phyloP scores from a whole-genome alignment of 345 rosid species.

The Garcia nutans region DNA sequence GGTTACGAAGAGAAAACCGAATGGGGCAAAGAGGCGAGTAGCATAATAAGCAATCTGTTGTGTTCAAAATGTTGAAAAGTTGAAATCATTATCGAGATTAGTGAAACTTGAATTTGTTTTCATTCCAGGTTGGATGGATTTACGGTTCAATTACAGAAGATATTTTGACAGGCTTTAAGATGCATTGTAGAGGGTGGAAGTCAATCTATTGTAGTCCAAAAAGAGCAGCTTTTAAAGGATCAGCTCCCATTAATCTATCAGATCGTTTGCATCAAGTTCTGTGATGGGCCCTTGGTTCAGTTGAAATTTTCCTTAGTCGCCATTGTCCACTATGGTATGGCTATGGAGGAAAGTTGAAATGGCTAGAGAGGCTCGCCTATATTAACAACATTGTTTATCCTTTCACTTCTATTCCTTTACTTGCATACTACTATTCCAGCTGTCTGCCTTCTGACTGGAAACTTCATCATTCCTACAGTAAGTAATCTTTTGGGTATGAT shows the following conservation, averaged over 20 bases:
- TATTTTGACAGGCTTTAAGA: slow-evolving; percentile 84
- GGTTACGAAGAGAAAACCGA: slow-evolving; percentile 97
- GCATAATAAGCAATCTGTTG: neutral
- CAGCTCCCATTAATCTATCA: slow-evolving; percentile 93
- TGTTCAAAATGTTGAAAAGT: neutral
- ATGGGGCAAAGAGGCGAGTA: slow-evolving; percentile 94
- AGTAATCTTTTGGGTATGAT: slow-evolving; percentile 17
- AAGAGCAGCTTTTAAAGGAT: slow-evolving; percentile 87
- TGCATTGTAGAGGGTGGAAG: slow-evolving; percentile 99
- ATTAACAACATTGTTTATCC: slow-evolving; percentile 92
- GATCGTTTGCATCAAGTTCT: slow-evolving; percentile 92
- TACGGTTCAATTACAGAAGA: slow-evolving; percentile 94
- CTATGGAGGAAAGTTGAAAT: slow-evolving; percentile 87
- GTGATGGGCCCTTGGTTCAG: slow-evolving; percentile 96
- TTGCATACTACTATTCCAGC: slow-evolving; percentile 93
- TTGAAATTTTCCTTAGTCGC: slow-evolving; percentile 91
- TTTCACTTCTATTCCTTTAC: slow-evolving; percentile 90
- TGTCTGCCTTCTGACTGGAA: slow-evolving; percentile 92
- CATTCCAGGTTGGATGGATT: slow-evolving; percentile 87
- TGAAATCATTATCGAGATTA: neutral
- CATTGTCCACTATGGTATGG: slow-evolving; percentile 97
- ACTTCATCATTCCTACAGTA: slow-evolving; percentile 90
- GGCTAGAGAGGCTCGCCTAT: slow-evolving; percentile 88
- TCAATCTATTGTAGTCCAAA: slow-evolving; percentile 84
- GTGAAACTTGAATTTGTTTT: neutral